Conservation (phyloP, 2,329 filamentous ascomycete species). For the Trichoderma gracile region DNA sequence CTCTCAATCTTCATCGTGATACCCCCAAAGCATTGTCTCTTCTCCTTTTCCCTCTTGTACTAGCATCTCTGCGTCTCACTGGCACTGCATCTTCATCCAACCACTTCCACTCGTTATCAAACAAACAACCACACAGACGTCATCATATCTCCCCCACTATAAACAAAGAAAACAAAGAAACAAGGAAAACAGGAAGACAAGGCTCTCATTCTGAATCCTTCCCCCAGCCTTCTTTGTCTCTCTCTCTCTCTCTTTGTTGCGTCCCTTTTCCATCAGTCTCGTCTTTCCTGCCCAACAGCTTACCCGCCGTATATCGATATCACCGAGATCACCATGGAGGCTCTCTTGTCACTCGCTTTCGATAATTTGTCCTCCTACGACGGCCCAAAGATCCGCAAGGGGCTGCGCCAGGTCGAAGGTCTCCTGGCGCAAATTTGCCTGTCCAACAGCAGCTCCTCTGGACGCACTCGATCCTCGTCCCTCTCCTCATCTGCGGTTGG, state of each 20-base stretch:
- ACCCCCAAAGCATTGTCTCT: constrained; percentile 10
- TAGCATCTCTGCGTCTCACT: constrained; percentile 1
- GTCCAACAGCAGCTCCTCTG: constrained; percentile 44
- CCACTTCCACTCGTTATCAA: neutral
- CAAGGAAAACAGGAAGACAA: neutral
- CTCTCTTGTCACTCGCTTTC: constrained; percentile 87
- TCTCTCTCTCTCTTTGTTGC: neutral
- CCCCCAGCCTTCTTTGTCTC: neutral
- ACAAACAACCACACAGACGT: neutral
- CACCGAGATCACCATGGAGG: constrained; percentile 61
- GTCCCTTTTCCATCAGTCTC: neutral
- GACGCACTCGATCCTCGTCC: constrained; percentile 28
- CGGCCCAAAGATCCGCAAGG: constrained; percentile 85
- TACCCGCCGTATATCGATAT: neutral
- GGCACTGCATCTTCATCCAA: neutral
- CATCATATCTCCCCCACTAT: neutral
- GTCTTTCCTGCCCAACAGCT: neutral
- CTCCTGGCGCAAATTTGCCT: constrained; percentile 94
- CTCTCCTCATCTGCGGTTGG: constrained; percentile 24
- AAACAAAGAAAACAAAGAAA: neutral
- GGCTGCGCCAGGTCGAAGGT: constrained; percentile 89
- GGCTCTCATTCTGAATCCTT: neutral
- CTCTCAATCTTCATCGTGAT: constrained; percentile 8
- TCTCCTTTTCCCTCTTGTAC: constrained; percentile 7
- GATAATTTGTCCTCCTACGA: constrained; percentile 96